phyloP scores from a whole-genome alignment of 495 filamentous ascomycete species.

The Penicillium manginii region DNA sequence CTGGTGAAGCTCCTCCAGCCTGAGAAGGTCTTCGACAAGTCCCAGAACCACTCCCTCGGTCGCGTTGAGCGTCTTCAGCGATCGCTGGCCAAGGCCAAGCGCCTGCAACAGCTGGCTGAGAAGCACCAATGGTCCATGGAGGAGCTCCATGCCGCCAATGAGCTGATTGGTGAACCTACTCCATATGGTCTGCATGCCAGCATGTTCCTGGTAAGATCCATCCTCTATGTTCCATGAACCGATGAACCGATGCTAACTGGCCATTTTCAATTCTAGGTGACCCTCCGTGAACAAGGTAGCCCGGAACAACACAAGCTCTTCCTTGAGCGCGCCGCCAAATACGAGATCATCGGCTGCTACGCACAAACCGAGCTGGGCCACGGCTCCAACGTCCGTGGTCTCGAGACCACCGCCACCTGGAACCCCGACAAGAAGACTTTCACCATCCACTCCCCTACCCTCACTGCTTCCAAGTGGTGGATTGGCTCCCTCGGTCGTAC shows the following conservation, averaged over 20 bases:
- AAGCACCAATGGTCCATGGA: conserved; percentile 65
- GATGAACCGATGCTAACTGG: conserved; percentile 8
- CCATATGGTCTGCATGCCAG: conserved; percentile 69
- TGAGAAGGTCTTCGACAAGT: conserved; percentile 70
- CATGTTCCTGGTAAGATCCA: conserved; percentile 62
- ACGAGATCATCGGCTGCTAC: conserved; percentile 74
- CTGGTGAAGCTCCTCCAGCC: conserved; percentile 59
- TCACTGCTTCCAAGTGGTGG: conserved; percentile 80
- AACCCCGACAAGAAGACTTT: conserved; percentile 69
- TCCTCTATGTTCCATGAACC: neutral
- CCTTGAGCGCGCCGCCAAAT: conserved; percentile 63
- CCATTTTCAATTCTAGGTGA: conserved; percentile 45
- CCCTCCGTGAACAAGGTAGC: conserved; percentile 69
- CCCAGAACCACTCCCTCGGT: conserved; percentile 67
- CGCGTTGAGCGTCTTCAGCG: conserved; percentile 66
- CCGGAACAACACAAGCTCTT: conserved; percentile 71
- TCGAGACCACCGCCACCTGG: conserved; percentile 76
- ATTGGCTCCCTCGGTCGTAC: conserved; percentile 73
- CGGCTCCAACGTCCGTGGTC: conserved; percentile 72
- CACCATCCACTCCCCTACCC: conserved; percentile 65
- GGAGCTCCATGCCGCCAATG: conserved; percentile 61
- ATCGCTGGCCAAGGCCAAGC: conserved; percentile 65
- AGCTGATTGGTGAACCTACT: conserved; percentile 65
- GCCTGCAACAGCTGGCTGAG: conserved; percentile 63
- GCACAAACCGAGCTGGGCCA: conserved; percentile 79